A percentile compares a stretch with the other conserved stretches of the same genome.
Evolutionary conservation across 2,329 filamentous ascomycete genomes (phyloP).

Genomic region (Sclerotinia minor): DNA sequence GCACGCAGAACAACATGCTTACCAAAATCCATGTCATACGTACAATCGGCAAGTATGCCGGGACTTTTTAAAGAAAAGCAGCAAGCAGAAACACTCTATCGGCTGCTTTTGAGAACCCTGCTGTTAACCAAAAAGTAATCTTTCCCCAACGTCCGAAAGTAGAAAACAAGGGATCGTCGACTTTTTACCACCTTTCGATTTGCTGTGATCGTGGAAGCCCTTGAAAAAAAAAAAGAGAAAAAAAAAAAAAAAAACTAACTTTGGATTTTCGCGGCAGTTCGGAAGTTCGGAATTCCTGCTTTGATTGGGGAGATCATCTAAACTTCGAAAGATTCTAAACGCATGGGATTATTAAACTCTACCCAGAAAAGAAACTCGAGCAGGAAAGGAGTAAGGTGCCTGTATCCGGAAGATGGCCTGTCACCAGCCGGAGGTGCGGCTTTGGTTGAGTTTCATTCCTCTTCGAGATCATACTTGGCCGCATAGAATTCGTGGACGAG

Average conservation of each 20-base stretch:
- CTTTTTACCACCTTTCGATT: background rate
- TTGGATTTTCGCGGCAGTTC: slow-evolving; percentile 8
- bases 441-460: slow-evolving; percentile 24
- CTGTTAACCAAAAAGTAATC: background rate
- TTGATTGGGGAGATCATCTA: slow-evolving; percentile 13
- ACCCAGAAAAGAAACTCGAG: slow-evolving; percentile 20
- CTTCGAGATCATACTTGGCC: slow-evolving; percentile 21
- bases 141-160: background rate
- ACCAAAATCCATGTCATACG: slow-evolving; percentile 17
- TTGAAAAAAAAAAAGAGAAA: too few species aligned
- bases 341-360: background rate
- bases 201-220: background rate
- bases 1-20: slow-evolving; percentile 20
- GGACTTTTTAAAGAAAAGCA: slow-evolving; percentile 17
- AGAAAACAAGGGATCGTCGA: slow-evolving; percentile 9
- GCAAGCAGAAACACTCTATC: slow-evolving; percentile 21
- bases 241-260: too few species aligned
- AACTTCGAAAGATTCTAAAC: background rate
- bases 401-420: slow-evolving; percentile 21
- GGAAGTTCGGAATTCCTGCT: background rate
- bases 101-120: slow-evolving; percentile 15
- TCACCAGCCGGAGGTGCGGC: slow-evolving; percentile 21
- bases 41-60: slow-evolving; percentile 24
- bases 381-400: slow-evolving; percentile 3
- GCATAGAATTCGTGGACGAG: slow-evolving; percentile 27